A percentile compares a stretch with the other conserved stretches of the same genome.
phyloP scores from a whole-genome alignment of 495 filamentous ascomycete species.

The Margaritispora aquatica region DNA sequence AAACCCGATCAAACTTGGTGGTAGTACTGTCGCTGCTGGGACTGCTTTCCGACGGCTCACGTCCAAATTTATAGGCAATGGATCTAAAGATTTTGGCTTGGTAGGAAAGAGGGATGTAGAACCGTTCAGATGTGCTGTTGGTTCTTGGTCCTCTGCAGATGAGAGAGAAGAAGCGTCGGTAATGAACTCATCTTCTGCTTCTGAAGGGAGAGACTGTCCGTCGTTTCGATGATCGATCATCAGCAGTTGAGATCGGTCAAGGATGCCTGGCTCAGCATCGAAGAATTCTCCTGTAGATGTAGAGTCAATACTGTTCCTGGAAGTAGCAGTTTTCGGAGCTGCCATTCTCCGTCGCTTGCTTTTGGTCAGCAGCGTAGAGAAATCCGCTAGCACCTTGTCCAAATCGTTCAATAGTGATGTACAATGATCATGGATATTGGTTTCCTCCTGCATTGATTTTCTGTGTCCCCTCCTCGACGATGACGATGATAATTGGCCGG shows the following conservation, averaged over 20 bases:
- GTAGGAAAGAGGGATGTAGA: constrained; percentile 58
- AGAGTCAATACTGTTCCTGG: constrained; percentile 77
- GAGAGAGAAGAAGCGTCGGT: constrained; percentile 56
- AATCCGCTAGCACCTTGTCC: constrained; percentile 74
- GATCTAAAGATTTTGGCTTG: constrained; percentile 66
- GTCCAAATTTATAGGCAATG: constrained; percentile 61
- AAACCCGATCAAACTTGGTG: constrained; percentile 88
- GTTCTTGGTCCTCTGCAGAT: constrained; percentile 47
- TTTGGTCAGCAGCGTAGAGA: constrained; percentile 65
- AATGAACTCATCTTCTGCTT: constrained; percentile 49
- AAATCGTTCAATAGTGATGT: constrained; percentile 75
- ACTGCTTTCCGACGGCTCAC: constrained; percentile 67
- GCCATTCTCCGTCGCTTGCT: constrained; percentile 73
- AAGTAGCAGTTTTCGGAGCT: constrained; percentile 41
- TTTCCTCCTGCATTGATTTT: constrained; percentile 33
- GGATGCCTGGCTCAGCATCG: constrained; percentile 71
- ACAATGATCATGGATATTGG: constrained; percentile 67
- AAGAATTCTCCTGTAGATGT: constrained; percentile 81
- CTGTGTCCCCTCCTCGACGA: constrained; percentile 7
- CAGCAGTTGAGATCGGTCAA: constrained; percentile 59
- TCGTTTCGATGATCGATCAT: constrained; percentile 62
- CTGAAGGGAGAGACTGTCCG: constrained; percentile 47
- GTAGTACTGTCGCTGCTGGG: constrained; percentile 61
- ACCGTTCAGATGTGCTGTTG: constrained; percentile 33
- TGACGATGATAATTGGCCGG: constrained; percentile 26